Evolutionary conservation across 1,284 basidiomycete genomes (phyloP).

Genomic region (Pseudozyma tsukubaensis): DNA sequence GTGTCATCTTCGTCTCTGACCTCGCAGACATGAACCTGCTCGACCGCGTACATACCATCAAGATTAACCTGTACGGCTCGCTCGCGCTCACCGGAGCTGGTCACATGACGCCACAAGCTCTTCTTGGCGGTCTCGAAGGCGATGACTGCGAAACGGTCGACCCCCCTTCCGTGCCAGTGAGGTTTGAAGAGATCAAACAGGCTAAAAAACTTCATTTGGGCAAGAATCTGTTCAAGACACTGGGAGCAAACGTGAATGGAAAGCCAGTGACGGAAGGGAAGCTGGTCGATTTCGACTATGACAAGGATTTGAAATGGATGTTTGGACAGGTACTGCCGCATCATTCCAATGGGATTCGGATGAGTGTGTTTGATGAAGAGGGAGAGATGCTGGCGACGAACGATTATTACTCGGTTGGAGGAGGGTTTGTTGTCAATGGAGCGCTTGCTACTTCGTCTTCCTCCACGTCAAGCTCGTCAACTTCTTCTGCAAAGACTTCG

Average conservation of each 20-base stretch:
- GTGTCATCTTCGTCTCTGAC: slow-evolving; percentile 81
- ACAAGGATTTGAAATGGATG: slow-evolving; percentile 89
- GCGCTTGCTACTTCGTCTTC: slow-evolving; percentile 53
- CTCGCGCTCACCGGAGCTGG: slow-evolving; percentile 80
- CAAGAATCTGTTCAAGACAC: slow-evolving; percentile 67
- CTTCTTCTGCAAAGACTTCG: neutral
- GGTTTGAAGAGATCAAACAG: slow-evolving; percentile 79
- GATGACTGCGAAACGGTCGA: slow-evolving; percentile 78
- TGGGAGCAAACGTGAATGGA: slow-evolving; percentile 8
- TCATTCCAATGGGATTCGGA: slow-evolving; percentile 80
- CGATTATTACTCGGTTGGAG: slow-evolving; percentile 79
- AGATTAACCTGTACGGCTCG: slow-evolving; percentile 81
- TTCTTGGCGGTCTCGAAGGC: slow-evolving; percentile 89
- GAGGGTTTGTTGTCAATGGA: slow-evolving; percentile 66
- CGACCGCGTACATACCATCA: slow-evolving; percentile 80
- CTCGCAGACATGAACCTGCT: slow-evolving; percentile 79
- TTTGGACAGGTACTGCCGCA: slow-evolving; percentile 75
- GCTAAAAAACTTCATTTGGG: slow-evolving; percentile 78
- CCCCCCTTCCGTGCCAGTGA: slow-evolving; percentile 76
- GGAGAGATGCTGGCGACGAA: slow-evolving; percentile 92
- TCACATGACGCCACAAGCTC: slow-evolving; percentile 93
- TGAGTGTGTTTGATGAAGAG: slow-evolving; percentile 82
- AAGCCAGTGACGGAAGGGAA: slow-evolving; percentile 22
- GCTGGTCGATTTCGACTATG: slow-evolving; percentile 82
- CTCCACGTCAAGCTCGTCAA: neutral